Percentiles rank a stretch among this genome's conserved stretches.
Conservation (phyloP, 1,139 yeast genomes). For the Scheffersomyces lignicola region DNA sequence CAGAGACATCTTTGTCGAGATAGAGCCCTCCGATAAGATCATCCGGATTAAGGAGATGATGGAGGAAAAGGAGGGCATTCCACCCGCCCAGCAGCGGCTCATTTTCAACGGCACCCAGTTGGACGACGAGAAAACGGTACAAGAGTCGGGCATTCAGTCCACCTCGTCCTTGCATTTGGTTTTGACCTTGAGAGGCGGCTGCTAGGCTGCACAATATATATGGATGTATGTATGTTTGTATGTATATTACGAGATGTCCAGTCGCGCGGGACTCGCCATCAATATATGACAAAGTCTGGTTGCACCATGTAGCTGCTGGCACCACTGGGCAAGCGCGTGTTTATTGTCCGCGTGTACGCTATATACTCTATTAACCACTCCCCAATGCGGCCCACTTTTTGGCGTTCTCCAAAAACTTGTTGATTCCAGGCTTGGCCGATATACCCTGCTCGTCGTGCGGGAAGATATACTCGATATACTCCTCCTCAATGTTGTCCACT, state of each 20-base stretch:
- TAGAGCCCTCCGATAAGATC: constrained; percentile 74
- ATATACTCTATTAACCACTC: neutral
- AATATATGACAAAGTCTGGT: too few species aligned
- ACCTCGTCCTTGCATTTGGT: constrained; percentile 90
- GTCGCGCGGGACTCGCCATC: too few species aligned
- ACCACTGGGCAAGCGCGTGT: too few species aligned
- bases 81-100: constrained; percentile 92
- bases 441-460: constrained; percentile 51
- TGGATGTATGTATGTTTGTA: too few species aligned
- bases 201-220: too few species aligned
- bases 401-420: constrained; percentile 63
- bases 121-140: constrained; percentile 74
- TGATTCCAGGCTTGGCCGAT: constrained; percentile 23
- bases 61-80: constrained; percentile 97
- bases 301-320: too few species aligned
- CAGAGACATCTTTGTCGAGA: constrained; percentile 80
- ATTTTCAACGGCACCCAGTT: constrained; percentile 91
- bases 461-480: constrained; percentile 63
- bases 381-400: constrained; percentile 51
- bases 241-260: too few species aligned
- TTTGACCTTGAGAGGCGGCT: constrained; percentile 86
- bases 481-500: constrained; percentile 51
- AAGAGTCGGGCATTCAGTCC: constrained; percentile 62
- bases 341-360: too few species aligned
- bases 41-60: constrained; percentile 85